Evolutionary conservation across 2,329 filamentous ascomycete species (phyloP).

Genomic region (Camillea tinctor): DNA sequence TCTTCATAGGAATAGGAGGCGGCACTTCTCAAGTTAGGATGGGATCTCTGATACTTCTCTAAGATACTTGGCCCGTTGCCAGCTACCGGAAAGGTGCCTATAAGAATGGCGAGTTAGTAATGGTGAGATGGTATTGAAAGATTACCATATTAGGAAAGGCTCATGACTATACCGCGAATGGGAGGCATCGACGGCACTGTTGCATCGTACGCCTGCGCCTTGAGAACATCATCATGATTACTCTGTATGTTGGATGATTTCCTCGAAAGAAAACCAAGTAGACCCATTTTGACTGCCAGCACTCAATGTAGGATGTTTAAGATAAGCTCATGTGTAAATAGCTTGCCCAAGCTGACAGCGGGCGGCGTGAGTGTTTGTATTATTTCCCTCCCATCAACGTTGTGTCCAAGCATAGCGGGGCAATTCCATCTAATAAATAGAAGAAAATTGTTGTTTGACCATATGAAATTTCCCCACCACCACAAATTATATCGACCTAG

Average conservation of each 20-base stretch:
- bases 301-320: not conserved
- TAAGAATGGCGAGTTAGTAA: slow-evolving; percentile 17
- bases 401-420: not conserved
- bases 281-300: slow-evolving; percentile 32
- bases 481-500: too few relatives aligned
- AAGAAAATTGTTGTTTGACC: not conserved
- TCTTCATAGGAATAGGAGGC: slow-evolving; percentile 15
- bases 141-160: slow-evolving; percentile 18
- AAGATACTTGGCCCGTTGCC: slow-evolving; percentile 41
- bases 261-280: slow-evolving; percentile 35
- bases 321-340: slow-evolving; percentile 9
- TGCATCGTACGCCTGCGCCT: slow-evolving; percentile 38
- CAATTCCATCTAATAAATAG: not conserved
- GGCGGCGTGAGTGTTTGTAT: not conserved
- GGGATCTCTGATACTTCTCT: slow-evolving; percentile 36
- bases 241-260: slow-evolving; percentile 20
- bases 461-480: too few relatives aligned
- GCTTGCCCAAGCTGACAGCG: slow-evolving; percentile 10
- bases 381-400: not conserved
- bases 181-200: slow-evolving; percentile 37
- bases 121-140: slow-evolving; percentile 15
- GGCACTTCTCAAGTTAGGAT: slow-evolving; percentile 29
- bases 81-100: slow-evolving; percentile 40
- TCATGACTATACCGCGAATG: slow-evolving; percentile 32
- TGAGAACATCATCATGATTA: slow-evolving; percentile 24